Evolutionary conservation across 2,329 filamentous ascomycete species (phyloP).

Genomic region (Pseudonectria buxi): DNA sequence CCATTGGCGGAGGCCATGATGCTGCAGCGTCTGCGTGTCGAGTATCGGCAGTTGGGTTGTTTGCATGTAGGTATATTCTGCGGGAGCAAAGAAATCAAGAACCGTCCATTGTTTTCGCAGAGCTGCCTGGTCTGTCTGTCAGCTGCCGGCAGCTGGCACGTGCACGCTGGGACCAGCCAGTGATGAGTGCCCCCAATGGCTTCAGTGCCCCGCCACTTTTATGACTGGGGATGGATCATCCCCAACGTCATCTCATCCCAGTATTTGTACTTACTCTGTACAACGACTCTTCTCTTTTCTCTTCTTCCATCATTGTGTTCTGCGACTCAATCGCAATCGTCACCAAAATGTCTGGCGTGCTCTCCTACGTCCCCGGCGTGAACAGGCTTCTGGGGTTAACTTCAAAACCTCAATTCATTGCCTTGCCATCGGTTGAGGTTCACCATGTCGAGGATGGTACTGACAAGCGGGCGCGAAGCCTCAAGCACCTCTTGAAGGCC

Average conservation of each 20-base stretch:
- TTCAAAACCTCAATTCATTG: slow-evolving; percentile 33
- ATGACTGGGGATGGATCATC: too few relatives aligned
- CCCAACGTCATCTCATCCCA: too few relatives aligned
- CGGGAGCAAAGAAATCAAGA: too few relatives aligned
- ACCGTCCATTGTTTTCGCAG: too few relatives aligned
- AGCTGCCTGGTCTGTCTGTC: too few relatives aligned
- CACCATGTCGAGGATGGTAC: slow-evolving; percentile 73
- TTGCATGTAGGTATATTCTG: not conserved
- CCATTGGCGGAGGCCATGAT: slow-evolving; percentile 11
- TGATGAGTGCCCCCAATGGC: too few relatives aligned
- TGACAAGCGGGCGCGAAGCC: slow-evolving; percentile 71
- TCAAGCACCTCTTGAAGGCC: slow-evolving; percentile 85
- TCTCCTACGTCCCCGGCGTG: slow-evolving; percentile 27
- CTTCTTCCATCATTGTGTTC: slow-evolving; percentile 1
- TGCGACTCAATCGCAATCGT: slow-evolving; percentile 4
- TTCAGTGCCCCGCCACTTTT: too few relatives aligned
- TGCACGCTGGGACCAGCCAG: too few relatives aligned
- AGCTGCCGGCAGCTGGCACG: too few relatives aligned
- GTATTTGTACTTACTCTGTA: slow-evolving; percentile 10
- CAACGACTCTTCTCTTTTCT: slow-evolving; percentile 5
- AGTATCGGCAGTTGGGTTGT: not conserved
- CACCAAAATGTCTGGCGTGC: slow-evolving; percentile 27
- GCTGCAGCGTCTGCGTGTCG: not conserved
- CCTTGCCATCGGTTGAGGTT: slow-evolving; percentile 61
- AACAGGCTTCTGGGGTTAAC: slow-evolving; percentile 20